Conservation (phyloP, 208 protist genomes). For the Zelonia costaricensis region DNA sequence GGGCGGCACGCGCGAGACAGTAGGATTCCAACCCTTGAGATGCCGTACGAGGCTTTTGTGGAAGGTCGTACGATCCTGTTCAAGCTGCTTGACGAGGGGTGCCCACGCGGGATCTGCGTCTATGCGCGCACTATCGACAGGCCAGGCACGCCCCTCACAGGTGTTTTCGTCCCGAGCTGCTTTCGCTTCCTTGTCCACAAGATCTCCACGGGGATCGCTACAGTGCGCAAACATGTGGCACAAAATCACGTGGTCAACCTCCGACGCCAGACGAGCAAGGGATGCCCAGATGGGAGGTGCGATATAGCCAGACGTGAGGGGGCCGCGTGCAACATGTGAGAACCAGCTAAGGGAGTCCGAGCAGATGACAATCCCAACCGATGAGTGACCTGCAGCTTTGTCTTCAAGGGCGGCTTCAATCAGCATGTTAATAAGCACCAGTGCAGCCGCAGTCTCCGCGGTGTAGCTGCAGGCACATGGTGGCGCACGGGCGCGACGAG, state of each 20-base stretch:
- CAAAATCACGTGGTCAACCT: not conserved
- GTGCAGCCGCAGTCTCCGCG: not conserved
- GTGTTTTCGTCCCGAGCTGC: not conserved
- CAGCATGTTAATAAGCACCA: not conserved
- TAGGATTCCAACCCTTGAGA: not conserved
- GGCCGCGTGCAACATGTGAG: not conserved
- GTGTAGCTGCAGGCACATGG: not conserved
- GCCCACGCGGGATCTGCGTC: not conserved
- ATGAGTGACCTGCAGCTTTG: not conserved
- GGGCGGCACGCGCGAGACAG: not conserved
- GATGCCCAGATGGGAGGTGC: conserved; percentile 1
- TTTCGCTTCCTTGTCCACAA: not conserved
- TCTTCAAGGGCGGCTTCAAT: not conserved
- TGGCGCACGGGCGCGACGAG: not conserved
- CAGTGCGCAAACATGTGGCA: conserved; percentile 2
- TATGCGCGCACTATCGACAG: not conserved
- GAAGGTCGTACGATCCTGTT: not conserved
- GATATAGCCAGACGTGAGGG: not conserved
- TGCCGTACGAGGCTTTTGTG: not conserved
- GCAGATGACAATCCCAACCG: not conserved
- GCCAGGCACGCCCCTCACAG: not conserved
- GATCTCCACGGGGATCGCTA: conserved; percentile 1
- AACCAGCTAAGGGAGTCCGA: not conserved
- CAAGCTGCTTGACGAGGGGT: not conserved
- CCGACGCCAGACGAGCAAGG: not conserved